These are phyloP conservation scores for Groenewaldozyma salmanticensis DNA, from an alignment of 805 yeast genomes.

Conservation along the genomic window DNA sequence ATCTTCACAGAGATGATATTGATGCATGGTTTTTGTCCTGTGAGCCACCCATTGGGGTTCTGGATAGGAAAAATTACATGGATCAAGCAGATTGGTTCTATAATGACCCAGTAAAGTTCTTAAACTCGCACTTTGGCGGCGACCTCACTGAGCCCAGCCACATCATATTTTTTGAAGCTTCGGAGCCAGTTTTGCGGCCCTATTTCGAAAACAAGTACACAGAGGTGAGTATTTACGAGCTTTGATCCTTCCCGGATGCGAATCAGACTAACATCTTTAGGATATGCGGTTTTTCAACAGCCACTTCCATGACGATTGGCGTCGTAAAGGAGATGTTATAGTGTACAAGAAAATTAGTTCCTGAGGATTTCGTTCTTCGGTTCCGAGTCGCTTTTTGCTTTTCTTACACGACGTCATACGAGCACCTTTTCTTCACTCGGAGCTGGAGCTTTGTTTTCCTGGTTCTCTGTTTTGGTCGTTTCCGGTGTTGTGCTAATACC, in stretches of 20 bases:
- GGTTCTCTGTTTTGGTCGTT: not conserved
- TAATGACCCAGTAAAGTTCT: conserved; percentile 49
- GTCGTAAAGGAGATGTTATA: conserved; percentile 71
- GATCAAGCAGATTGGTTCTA: conserved; percentile 87
- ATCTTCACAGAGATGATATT: conserved; percentile 49
- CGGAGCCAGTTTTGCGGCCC: conserved; percentile 35
- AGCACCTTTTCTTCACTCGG: not conserved
- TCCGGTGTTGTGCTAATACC: conserved; percentile 6
- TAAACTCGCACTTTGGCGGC: conserved; percentile 31
- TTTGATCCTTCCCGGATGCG: not conserved
- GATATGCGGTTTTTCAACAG: conserved; percentile 62
- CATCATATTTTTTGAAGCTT: conserved; percentile 59
- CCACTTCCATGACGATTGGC: conserved; percentile 73
- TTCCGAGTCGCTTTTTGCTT: not conserved
- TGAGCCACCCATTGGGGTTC: conserved; percentile 66
- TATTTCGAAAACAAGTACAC: conserved; percentile 1
- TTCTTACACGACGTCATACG: not conserved
- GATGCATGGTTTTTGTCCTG: conserved; percentile 75
- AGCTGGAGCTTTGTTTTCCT: not conserved
- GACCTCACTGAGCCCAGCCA: conserved; percentile 42
- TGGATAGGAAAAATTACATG: conserved; percentile 40
- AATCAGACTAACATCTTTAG: conserved; percentile 18
- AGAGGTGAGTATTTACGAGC: conserved; percentile 1
- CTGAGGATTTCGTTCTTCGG: not conserved
- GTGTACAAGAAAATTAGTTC: conserved; percentile 34